phyloP scores from a whole-genome alignment of 2,329 filamentous ascomycete genomes.

The Drechslerella coelobrocha region DNA sequence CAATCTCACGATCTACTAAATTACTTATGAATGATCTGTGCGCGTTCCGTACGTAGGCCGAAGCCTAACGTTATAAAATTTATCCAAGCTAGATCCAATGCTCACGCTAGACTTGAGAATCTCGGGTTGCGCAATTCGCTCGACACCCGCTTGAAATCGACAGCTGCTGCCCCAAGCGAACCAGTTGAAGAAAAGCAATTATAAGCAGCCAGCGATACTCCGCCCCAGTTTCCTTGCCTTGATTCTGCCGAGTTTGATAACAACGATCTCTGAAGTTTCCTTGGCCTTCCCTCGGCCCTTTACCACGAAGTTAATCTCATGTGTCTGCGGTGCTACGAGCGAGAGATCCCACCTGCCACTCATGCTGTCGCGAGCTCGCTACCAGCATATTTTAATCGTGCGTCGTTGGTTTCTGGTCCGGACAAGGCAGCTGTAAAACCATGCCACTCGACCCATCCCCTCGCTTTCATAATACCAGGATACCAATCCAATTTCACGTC shows the following conservation, averaged over 20 bases:
- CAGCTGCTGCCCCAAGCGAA: no score
- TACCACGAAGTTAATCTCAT: constrained; percentile 33
- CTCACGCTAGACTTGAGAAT: background rate
- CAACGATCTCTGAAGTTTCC: background rate
- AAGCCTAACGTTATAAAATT: no score
- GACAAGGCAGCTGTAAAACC: constrained; percentile 38
- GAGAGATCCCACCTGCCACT: constrained; percentile 19
- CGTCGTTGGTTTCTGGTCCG: constrained; percentile 27
- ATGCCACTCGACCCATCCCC: constrained; percentile 16
- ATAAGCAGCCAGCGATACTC: background rate
- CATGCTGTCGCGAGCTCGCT: constrained; percentile 35
- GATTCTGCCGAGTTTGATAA: no score
- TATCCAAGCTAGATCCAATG: background rate
- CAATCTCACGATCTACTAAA: no score
- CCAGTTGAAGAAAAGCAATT: constrained; percentile 43
- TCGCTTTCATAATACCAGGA: constrained; percentile 23
- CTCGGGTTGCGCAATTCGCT: constrained; percentile 38
- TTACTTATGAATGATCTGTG: no score
- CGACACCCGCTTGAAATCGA: constrained; percentile 34
- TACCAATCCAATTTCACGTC: constrained; percentile 24
- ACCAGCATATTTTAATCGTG: constrained; percentile 40
- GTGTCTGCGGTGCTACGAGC: no score
- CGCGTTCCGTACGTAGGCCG: no score
- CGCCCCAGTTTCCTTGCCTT: no score
- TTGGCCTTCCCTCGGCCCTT: constrained; percentile 1